phyloP scores from a whole-genome alignment of 352 stramenopile genomes.

The Phytopythium aichiense region DNA sequence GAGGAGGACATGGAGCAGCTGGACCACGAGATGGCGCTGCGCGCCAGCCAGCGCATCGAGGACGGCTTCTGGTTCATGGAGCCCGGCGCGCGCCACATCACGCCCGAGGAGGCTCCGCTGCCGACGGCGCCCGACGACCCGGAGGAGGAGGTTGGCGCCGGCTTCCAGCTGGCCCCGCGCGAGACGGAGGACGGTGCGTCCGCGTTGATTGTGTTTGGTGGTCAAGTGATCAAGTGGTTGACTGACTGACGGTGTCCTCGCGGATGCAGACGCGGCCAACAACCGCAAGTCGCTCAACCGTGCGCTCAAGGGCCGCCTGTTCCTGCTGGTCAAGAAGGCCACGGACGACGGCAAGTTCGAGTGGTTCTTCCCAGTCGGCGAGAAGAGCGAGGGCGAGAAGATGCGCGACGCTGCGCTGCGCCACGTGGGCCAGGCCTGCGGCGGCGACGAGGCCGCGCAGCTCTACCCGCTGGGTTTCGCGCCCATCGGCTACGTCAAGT shows the following conservation, averaged over 20 bases:
- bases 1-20: conserved; percentile 71
- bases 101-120: conserved; percentile 66
- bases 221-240: too few species aligned
- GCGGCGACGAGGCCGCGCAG: conserved; percentile 27
- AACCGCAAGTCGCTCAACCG: conserved; percentile 87
- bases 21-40: conserved; percentile 72
- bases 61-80: conserved; percentile 88
- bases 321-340: conserved; percentile 66
- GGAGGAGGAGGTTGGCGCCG: conserved; percentile 67
- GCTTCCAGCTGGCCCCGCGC: conserved; percentile 70
- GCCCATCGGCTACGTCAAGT: conserved; percentile 74
- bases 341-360: conserved; percentile 44
- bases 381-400: conserved; percentile 62
- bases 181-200: conserved; percentile 56
- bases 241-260: neutral
- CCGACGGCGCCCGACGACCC: conserved; percentile 55
- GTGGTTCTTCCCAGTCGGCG: conserved; percentile 76
- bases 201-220: neutral
- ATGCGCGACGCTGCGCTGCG: conserved; percentile 79
- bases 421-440: conserved; percentile 40
- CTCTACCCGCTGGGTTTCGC: conserved; percentile 59
- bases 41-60: conserved; percentile 71
- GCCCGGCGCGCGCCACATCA: conserved; percentile 62
- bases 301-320: conserved; percentile 74
- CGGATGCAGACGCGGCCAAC: conserved; percentile 40